Percentiles rank a stretch among this genome's conserved stretches.
phyloP scores from a whole-genome alignment of 2,329 filamentous ascomycete genomes.

The Fusarium newnesense region DNA sequence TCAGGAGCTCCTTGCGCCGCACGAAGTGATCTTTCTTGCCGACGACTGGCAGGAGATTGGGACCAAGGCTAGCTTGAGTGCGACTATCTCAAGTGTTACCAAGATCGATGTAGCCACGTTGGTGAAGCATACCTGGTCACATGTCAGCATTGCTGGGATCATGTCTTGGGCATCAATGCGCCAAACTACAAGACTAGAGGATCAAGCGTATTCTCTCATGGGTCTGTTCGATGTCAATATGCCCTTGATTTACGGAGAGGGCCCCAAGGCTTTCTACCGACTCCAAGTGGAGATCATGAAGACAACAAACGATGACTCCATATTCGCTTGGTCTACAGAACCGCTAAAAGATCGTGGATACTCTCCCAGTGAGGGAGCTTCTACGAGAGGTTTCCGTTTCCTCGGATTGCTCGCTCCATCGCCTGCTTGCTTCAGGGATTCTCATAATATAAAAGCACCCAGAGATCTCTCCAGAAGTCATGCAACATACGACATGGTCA shows the following conservation, averaged over 20 bases:
- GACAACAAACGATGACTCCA: conserved; percentile 8
- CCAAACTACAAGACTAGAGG: conserved; percentile 7
- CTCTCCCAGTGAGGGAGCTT: background rate
- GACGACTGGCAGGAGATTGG: conserved; percentile 2
- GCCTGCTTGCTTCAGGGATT: conserved; percentile 7
- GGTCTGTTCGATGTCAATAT: conserved; percentile 20
- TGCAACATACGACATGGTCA: conserved; percentile 2
- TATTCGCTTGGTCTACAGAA: conserved; percentile 19
- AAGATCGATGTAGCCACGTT: conserved; percentile 11
- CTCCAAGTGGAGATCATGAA: conserved; percentile 26
- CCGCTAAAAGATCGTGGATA: conserved; percentile 1
- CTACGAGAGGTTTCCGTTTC: background rate
- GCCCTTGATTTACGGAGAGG: conserved; percentile 18
- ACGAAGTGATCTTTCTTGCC: conserved; percentile 12
- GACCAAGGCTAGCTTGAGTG: background rate
- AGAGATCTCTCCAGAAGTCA: background rate
- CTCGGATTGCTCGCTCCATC: conserved; percentile 2
- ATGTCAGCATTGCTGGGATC: conserved; percentile 14
- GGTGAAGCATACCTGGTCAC: conserved; percentile 2
- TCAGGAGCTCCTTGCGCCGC: conserved; percentile 9
- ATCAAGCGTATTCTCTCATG: conserved; percentile 18
- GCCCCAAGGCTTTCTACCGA: conserved; percentile 8
- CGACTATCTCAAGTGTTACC: background rate
- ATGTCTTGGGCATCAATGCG: conserved; percentile 20
- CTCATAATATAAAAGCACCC: background rate